Percentiles rank a stretch among this genome's conserved stretches.
Conservation (phyloP, 768 basidiomycete species). For the Termitomyces sp. region DNA sequence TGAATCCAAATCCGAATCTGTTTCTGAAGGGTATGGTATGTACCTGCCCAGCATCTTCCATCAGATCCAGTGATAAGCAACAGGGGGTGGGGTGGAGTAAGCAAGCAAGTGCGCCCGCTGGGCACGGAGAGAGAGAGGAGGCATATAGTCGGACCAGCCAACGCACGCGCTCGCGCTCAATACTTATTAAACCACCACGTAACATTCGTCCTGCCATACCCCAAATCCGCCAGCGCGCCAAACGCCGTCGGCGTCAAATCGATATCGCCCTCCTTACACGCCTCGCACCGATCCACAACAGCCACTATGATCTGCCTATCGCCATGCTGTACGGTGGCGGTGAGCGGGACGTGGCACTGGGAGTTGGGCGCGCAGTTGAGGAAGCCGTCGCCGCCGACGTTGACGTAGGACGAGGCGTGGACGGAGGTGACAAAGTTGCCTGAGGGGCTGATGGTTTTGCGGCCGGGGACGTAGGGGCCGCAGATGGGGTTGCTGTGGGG, state of each 20-base stretch:
- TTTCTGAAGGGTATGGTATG: no score
- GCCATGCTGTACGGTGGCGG: constrained; percentile 20
- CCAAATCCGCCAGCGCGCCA: constrained; percentile 20
- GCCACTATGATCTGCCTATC: constrained; percentile 34
- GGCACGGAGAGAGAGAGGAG: no score
- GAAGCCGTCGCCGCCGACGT: constrained; percentile 26
- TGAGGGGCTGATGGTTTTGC: constrained; percentile 13
- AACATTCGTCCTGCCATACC: constrained; percentile 24
- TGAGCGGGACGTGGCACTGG: constrained; percentile 21
- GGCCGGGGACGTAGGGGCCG: constrained; percentile 26
- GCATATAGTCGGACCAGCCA: no score
- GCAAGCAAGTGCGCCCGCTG: no score
- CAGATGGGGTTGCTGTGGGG: constrained; percentile 24
- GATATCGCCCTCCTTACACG: constrained; percentile 31
- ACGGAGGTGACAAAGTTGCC: constrained; percentile 21
- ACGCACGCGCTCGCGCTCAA: no score
- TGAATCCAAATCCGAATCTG: no score
- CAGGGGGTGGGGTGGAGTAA: no score
- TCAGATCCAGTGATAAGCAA: no score
- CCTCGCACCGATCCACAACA: constrained; percentile 49
- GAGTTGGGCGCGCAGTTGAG: constrained; percentile 17
- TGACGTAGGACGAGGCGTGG: constrained; percentile 14
- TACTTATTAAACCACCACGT: constrained; percentile 36
- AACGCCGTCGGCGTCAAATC: constrained; percentile 27
- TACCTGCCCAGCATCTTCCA: no score